These are phyloP conservation scores for Schizopora paradoxa DNA, from an alignment of 1,284 basidiomycete species.

Conservation along the genomic window DNA sequence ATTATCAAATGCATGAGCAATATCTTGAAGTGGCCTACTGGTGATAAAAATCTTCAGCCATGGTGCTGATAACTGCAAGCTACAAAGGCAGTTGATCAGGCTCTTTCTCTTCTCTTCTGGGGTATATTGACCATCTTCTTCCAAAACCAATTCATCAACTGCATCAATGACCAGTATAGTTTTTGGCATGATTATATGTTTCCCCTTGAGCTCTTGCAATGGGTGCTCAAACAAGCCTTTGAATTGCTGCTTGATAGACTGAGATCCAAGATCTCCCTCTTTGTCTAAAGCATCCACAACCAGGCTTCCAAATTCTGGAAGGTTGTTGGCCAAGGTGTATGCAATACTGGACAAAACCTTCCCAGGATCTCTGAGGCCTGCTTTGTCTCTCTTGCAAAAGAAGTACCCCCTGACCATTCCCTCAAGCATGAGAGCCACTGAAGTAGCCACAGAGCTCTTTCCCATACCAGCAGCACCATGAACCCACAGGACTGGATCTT, in stretches of 20 bases:
- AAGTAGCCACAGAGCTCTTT: constrained; percentile 7
- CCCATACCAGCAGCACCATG: constrained; percentile 5
- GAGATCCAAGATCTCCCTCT: background rate
- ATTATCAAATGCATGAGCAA: background rate
- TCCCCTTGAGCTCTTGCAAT: background rate
- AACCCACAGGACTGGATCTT: too few relatives aligned
- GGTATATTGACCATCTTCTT: too few relatives aligned
- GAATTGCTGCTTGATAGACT: background rate
- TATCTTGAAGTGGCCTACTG: constrained; percentile 4
- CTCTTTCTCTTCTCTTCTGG: background rate
- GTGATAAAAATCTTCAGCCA: constrained; percentile 8
- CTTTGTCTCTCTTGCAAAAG: constrained; percentile 5
- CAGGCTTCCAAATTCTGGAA: background rate
- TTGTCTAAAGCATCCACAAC: background rate
- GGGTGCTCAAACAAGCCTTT: background rate
- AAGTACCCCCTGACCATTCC: background rate
- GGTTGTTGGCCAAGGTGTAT: background rate
- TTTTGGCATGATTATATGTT: background rate
- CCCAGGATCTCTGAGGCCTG: background rate
- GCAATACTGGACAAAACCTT: background rate
- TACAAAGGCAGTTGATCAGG: background rate
- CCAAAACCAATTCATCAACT: constrained; percentile 12
- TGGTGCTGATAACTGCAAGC: background rate
- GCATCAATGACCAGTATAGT: constrained; percentile 5
- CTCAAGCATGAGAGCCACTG: background rate